Evolutionary conservation across 768 basidiomycete genomes (phyloP), one percentile per base, ranked within the genome.

Genomic region (Rickenella mellea): DNA sequence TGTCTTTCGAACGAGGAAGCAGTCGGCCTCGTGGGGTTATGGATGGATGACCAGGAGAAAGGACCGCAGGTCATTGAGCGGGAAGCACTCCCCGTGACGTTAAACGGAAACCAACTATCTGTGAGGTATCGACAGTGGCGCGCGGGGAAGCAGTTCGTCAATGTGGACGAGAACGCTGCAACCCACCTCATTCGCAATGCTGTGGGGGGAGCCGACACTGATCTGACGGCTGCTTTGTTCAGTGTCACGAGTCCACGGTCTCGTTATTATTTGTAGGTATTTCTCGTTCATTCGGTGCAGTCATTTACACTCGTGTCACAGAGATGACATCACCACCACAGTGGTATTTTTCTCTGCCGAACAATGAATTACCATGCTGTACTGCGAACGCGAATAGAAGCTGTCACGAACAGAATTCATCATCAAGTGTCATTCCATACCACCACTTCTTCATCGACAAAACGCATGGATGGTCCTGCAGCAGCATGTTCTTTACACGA

Each of bases 171-270:
- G n/a, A 74, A 74, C 45, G 67, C 65, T 19, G 66, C 68, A 1
- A 67, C 66, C 5, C 75, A 79, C 56, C 48, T 80, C 24, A 57
- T 69, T 26, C 57, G 74, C 40, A 79, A 78, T 47, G 73, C 73
- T 1, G 58, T 79, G 0, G 74, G 74, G 6, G 76, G 76, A 1
- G 70, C 67, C 4, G 62, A 74, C 52, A 37, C 49, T 17, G 66
- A 73, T 48, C 54, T 71, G 30, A 60, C 58, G 36, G 55, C 53
- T 14, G 63, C 68, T 1, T 51, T 78, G 41, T 43, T 73, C 39
- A 53, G 49, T 36, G 58, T 71, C 48, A 57, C 53, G 12, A 50
- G 59, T 8, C 65, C 69, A 0, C 50, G 67, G 19, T 54, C 65
- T 11, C 55, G 70, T 46, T 45, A 56, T 41, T 64, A 59, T 47